Percentiles rank a stretch among this genome's conserved stretches.
Evolutionary conservation across 192 early-diverging fungal species (phyloP).

Genomic region (Backusella tuberculispora): DNA sequence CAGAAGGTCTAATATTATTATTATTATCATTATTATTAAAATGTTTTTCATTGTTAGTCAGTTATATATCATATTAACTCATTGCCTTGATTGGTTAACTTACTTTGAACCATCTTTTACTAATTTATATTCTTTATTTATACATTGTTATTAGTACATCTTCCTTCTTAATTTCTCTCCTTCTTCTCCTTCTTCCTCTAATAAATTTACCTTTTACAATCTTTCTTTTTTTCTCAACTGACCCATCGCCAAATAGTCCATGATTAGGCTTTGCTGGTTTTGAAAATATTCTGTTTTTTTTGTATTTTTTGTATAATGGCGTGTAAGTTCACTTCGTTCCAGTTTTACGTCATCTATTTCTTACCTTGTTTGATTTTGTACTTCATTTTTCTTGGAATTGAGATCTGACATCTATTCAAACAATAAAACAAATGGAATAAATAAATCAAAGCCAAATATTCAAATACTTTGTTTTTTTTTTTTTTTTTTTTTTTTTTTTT

Average conservation of each 20-base stretch:
- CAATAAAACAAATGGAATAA: neutral
- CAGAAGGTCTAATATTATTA: neutral
- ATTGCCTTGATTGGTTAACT: neutral
- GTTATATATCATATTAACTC: neutral
- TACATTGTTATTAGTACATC: neutral
- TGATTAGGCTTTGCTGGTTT: neutral
- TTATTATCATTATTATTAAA: neutral
- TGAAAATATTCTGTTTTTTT: neutral
- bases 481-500: too few relatives aligned
- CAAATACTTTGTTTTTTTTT: too few relatives aligned
- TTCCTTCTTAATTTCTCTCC: neutral
- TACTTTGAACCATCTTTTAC: conserved; percentile 6
- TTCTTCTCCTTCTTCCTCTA: neutral
- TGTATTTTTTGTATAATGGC: neutral
- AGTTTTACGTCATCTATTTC: neutral
- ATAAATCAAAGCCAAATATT: neutral
- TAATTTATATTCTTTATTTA: neutral
- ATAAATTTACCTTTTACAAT: neutral
- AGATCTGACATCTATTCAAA: neutral
- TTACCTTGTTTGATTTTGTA: conserved; percentile 8
- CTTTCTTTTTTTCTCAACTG: neutral
- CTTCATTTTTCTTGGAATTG: neutral
- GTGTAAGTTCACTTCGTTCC: neutral
- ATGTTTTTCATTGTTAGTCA: neutral
- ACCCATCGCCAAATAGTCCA: conserved; percentile 3